phyloP scores from a whole-genome alignment of 306 rosid species.

The Carpinus viminea region DNA sequence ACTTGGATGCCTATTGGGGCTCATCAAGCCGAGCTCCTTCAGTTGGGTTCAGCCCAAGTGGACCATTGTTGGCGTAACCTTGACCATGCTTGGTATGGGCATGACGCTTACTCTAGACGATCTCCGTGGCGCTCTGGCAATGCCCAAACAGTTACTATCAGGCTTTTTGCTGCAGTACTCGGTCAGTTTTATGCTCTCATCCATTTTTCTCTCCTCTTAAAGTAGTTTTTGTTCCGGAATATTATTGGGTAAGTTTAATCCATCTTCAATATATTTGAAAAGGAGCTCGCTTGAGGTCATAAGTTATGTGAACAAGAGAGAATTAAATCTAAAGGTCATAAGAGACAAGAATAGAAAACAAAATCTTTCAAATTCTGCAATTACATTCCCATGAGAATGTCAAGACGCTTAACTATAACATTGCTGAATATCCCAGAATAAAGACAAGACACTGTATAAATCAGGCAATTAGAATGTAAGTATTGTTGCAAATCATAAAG shows the following conservation, averaged over 20 bases:
- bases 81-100: conserved; percentile 93
- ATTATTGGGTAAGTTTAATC: neutral
- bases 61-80: conserved; percentile 53
- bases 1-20: conserved; percentile 67
- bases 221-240: neutral
- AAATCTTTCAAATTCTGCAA: neutral
- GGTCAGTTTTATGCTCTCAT: conserved; percentile 37
- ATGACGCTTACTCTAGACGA: conserved; percentile 86
- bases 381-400: neutral
- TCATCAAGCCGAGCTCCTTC: conserved; percentile 52
- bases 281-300: neutral
- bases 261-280: neutral
- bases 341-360: neutral
- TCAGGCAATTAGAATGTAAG: neutral
- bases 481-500: neutral
- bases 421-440: neutral
- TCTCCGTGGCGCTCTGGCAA: conserved; percentile 70
- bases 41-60: conserved; percentile 70
- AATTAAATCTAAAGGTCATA: neutral
- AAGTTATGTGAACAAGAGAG: neutral
- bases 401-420: neutral
- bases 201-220: neutral
- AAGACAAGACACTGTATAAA: neutral
- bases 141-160: conserved; percentile 71
- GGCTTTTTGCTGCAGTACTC: conserved; percentile 84